Evolutionary conservation across 192 early-diverging fungal species (phyloP), one percentile per base, ranked within the genome.

Genomic region (Podila epigama): DNA sequence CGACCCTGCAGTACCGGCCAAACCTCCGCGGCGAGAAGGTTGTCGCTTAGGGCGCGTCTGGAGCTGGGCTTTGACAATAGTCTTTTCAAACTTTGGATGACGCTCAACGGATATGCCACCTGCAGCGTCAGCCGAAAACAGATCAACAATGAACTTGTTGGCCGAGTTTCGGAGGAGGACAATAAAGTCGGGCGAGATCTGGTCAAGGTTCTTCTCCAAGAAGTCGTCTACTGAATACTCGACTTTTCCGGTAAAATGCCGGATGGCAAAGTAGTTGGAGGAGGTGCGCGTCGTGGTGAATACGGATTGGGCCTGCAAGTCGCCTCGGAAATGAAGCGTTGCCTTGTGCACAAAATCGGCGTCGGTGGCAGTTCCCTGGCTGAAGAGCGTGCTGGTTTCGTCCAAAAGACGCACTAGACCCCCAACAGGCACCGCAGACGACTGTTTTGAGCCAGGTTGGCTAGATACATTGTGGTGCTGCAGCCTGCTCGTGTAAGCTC

Each of bases 151-250:
- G 69, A 97, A 95, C 7, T 70, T 69, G 80, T 94, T 94, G 61
- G 87, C 88, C 25, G 91, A 87, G 39, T 84, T 81, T 33, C 87
- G 79, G 68, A 97, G 87, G 39, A 97, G 82, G 39, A 90, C 85
- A 31, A 96, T 87, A 75, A 97, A 96, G 75, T 98, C 96, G 5
- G 92, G 84, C 41, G 92, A 83, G 33, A 89, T 60, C 73, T 91
- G 85, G 70, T 85, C 80, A 66, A 88, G 52, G 83, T 96, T 97
- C 71, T 88, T 89, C 44, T 91, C 91, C 66, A 92, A 67, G 68
- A 98, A 94, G 31, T 85, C 85, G 40, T 89, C 87, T 32, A 92
- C 82, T n/a, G 90, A 89, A 77, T 98, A 98, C 62, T 88, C 86
- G 16, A 96, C 87, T 35, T 73, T 56, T 40, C 88, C 88, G 18